phyloP scores from a whole-genome alignment of 208 protist species.

The Acanthamoeba triangularis region DNA sequence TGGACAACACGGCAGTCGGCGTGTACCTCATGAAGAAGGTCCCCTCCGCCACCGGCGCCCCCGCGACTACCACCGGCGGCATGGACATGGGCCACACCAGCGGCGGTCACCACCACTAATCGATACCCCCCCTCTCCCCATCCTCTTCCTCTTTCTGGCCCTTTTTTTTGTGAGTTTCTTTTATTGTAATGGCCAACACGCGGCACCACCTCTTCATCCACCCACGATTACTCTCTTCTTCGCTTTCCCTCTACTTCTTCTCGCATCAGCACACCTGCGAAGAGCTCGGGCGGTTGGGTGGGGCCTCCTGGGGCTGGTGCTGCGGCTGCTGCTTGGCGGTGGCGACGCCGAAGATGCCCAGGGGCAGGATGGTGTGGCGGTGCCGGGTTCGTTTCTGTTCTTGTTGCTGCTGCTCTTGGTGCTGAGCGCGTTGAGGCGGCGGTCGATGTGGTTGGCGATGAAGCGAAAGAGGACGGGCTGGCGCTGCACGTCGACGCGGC shows the following conservation, averaged over 20 bases:
- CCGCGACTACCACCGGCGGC: background rate
- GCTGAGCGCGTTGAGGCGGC: background rate
- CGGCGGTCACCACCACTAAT: conserved; percentile 1
- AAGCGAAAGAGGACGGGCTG: conserved; percentile 31
- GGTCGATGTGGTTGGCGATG: conserved; percentile 57
- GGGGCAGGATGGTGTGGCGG: background rate
- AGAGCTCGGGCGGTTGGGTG: background rate
- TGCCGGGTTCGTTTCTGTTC: background rate
- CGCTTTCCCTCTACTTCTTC: no score
- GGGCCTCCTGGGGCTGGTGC: background rate
- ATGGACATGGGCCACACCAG: background rate
- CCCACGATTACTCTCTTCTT: no score
- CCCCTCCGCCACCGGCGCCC: background rate
- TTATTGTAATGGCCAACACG: background rate
- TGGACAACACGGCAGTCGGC: conserved; percentile 49
- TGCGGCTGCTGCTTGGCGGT: background rate
- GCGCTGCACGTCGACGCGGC: conserved; percentile 1
- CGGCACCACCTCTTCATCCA: background rate
- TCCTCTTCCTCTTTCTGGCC: background rate
- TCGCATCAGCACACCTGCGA: background rate
- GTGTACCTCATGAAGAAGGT: conserved; percentile 52
- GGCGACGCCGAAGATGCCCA: conserved; percentile 34
- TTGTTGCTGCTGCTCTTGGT: background rate
- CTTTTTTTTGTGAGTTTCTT: background rate
- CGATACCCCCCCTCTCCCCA: background rate